phyloP scores from a whole-genome alignment of 306 rosid species.

The Sicyos baderoa region DNA sequence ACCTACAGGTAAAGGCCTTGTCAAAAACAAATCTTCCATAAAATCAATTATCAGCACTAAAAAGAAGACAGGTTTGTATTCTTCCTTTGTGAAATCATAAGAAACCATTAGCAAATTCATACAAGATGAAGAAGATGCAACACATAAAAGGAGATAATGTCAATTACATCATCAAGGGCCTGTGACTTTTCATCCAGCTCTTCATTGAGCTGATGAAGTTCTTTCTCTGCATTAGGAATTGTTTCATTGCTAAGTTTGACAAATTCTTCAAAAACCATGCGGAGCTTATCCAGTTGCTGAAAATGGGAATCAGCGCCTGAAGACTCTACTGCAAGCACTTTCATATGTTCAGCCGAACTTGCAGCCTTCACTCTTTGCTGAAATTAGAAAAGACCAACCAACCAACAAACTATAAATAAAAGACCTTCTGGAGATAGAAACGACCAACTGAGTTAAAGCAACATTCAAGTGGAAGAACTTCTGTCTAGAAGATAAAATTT shows the following conservation, averaged over 20 bases:
- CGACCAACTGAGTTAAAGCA: neutral
- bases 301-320: slow-evolving; percentile 58
- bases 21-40: no score
- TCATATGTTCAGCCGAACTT: slow-evolving; percentile 71
- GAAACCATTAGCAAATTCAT: neutral
- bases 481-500: neutral
- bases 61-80: neutral
- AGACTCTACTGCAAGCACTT: slow-evolving; percentile 62
- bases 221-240: slow-evolving; percentile 69
- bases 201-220: slow-evolving; percentile 46
- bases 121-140: neutral
- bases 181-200: slow-evolving; percentile 67
- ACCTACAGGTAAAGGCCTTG: slow-evolving; percentile 33
- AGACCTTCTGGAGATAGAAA: neutral
- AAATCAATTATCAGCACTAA: no score
- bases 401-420: neutral
- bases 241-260: slow-evolving; percentile 62
- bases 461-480: neutral
- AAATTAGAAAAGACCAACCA: slow-evolving; percentile 9
- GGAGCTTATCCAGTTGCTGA: slow-evolving; percentile 91
- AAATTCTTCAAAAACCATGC: slow-evolving; percentile 72
- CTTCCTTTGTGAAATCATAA: neutral
- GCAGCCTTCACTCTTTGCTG: slow-evolving; percentile 91
- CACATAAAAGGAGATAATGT: slow-evolving; percentile 1
- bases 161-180: slow-evolving; percentile 74